These are phyloP conservation scores for Vickermania spadyakhi DNA, from an alignment of 208 protist genomes.

Conservation along the genomic window DNA sequence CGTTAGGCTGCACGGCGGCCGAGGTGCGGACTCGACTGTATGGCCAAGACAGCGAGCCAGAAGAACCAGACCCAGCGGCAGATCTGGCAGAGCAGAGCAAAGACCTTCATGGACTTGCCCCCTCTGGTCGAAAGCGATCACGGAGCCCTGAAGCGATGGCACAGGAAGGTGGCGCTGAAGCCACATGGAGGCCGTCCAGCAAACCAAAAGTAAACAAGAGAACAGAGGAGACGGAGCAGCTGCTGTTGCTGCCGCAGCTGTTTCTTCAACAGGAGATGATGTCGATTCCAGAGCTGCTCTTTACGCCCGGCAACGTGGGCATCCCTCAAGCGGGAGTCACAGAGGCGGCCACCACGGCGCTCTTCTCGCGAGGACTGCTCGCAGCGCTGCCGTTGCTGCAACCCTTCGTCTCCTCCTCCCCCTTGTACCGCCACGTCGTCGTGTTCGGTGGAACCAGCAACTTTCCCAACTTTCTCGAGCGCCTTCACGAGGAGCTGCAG, in stretches of 20 bases:
- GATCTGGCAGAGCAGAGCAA: conserved; percentile 7
- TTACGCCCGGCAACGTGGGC: conserved; percentile 53
- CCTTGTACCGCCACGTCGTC: conserved; percentile 28
- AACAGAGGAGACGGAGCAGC: conserved; percentile 5
- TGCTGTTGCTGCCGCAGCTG: conserved; percentile 18
- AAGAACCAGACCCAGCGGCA: too few relatives aligned
- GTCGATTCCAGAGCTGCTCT: conserved; percentile 73
- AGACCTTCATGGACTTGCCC: not conserved
- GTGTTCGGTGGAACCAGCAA: conserved; percentile 44
- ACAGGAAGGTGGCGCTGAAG: not conserved
- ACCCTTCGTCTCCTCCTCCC: not conserved
- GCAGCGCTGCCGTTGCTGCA: conserved; percentile 24
- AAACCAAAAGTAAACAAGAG: not conserved
- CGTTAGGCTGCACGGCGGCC: conserved; percentile 44
- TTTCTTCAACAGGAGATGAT: conserved; percentile 58
- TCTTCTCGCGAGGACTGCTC: conserved; percentile 32
- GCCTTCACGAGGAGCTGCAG: conserved; percentile 35
- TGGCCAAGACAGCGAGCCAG: too few relatives aligned
- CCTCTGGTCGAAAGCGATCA: not conserved
- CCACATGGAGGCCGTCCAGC: too few relatives aligned
- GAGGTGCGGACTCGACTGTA: conserved; percentile 23
- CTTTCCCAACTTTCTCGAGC: conserved; percentile 24
- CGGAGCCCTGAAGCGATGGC: not conserved
- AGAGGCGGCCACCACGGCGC: conserved; percentile 29
- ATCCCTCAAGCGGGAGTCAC: conserved; percentile 46